These are phyloP conservation scores for Suhomyces sp. DNA, from an alignment of 805 yeast genomes.

Conservation along the genomic window DNA sequence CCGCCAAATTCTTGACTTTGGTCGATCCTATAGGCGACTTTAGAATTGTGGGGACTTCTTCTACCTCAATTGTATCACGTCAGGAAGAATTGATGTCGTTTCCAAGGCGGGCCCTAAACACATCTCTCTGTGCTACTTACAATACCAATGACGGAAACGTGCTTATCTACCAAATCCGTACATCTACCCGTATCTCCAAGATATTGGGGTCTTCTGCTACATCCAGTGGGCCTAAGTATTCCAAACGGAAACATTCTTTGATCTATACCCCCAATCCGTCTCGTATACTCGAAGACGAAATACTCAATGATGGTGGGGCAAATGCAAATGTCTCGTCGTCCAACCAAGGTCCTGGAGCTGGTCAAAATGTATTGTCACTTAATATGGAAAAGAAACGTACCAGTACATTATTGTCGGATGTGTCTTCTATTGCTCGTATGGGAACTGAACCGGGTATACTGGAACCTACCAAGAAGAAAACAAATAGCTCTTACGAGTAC, in stretches of 20 bases:
- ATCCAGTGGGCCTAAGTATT: constrained; percentile 7
- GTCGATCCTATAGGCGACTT: constrained; percentile 74
- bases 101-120: constrained; percentile 40
- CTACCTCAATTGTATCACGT: constrained; percentile 60
- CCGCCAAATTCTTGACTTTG: constrained; percentile 56
- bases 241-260: constrained; percentile 26
- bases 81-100: constrained; percentile 56
- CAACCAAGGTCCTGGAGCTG: not conserved
- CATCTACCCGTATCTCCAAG: constrained; percentile 22
- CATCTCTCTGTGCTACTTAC: constrained; percentile 54
- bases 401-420: constrained; percentile 40
- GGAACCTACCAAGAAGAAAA: constrained; percentile 20
- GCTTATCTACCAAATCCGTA: constrained; percentile 54
- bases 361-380: constrained; percentile 25
- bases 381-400: constrained; percentile 44
- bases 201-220: constrained; percentile 8
- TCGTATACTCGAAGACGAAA: constrained; percentile 42
- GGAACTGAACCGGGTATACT: constrained; percentile 34
- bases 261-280: constrained; percentile 42
- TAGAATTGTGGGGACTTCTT: constrained; percentile 67
- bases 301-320: constrained; percentile 4
- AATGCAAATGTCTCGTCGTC: not conserved
- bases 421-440: constrained; percentile 46
- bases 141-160: constrained; percentile 45
- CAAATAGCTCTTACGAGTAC: constrained; percentile 6